A percentile compares a stretch with the other conserved stretches of the same genome.
phyloP scores from a whole-genome alignment of 805 yeast genomes.

The Metschnikowia hibisci region DNA sequence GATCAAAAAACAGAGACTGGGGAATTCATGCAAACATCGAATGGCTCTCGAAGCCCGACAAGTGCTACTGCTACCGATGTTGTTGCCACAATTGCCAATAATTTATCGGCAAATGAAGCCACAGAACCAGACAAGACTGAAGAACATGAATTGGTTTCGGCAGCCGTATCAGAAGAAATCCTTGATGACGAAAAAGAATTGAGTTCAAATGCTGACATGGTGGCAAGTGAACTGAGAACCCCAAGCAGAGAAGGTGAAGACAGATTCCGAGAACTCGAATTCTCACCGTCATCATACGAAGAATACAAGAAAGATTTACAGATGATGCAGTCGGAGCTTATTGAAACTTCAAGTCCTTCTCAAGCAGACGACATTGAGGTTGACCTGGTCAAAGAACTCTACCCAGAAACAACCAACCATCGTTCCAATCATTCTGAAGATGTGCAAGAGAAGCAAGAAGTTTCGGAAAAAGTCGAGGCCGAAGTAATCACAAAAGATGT shows the following conservation, averaged over 20 bases:
- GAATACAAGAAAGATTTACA: constrained; percentile 14
- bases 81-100: background rate
- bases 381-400: background rate
- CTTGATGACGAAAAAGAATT: background rate
- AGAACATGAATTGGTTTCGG: background rate
- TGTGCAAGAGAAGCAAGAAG: background rate
- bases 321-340: constrained; percentile 12
- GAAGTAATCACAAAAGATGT: background rate
- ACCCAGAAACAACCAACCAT: background rate
- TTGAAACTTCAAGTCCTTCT: background rate
- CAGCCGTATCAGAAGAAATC: background rate
- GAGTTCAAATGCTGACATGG: background rate
- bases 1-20: background rate
- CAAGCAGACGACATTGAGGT: background rate
- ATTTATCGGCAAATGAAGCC: background rate
- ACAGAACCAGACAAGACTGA: background rate
- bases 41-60: background rate
- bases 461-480: background rate
- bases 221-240: background rate
- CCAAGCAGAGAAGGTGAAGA: constrained; percentile 1
- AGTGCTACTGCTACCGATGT: background rate
- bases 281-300: constrained; percentile 16
- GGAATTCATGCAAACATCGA: background rate
- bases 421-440: background rate
- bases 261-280: background rate